phyloP scores from a whole-genome alignment of 352 stramenopile species.

The Phytophthora europaea region DNA sequence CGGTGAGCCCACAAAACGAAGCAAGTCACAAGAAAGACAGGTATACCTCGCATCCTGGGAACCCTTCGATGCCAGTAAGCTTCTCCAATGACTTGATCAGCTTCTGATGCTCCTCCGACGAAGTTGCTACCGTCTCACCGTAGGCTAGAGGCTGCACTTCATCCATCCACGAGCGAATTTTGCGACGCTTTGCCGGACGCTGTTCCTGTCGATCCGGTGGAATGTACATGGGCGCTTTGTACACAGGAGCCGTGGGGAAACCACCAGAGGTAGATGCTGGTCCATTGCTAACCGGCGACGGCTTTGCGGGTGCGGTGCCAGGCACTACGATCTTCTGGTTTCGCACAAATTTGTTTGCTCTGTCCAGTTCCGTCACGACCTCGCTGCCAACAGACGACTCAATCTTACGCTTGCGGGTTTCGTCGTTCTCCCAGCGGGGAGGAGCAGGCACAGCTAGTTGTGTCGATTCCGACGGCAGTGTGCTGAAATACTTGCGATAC shows the following conservation, averaged over 20 bases:
- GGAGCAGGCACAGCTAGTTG: slow-evolving; percentile 58
- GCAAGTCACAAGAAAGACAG: not conserved
- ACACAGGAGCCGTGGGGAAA: slow-evolving; percentile 56
- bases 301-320: slow-evolving; percentile 10
- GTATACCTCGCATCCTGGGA: slow-evolving; percentile 85
- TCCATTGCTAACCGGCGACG: slow-evolving; percentile 37
- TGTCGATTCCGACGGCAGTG: slow-evolving; percentile 60
- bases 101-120: slow-evolving; percentile 75
- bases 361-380: slow-evolving; percentile 79
- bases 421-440: slow-evolving; percentile 75
- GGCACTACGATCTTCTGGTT: slow-evolving; percentile 41
- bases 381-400: slow-evolving; percentile 57
- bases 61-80: slow-evolving; percentile 78
- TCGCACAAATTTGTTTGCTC: slow-evolving; percentile 65
- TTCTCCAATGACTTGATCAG: slow-evolving; percentile 67
- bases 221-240: slow-evolving; percentile 81
- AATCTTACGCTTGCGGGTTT: slow-evolving; percentile 48
- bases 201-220: slow-evolving; percentile 65
- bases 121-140: slow-evolving; percentile 63
- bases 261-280: slow-evolving; percentile 32
- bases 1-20: not conserved
- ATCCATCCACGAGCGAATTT: slow-evolving; percentile 90
- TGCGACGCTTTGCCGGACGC: slow-evolving; percentile 79
- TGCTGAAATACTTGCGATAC: slow-evolving; percentile 87
- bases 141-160: slow-evolving; percentile 74